These are phyloP conservation scores for Cladobotryum mycophilum DNA, from an alignment of 2,329 filamentous ascomycete species.

Conservation along the genomic window DNA sequence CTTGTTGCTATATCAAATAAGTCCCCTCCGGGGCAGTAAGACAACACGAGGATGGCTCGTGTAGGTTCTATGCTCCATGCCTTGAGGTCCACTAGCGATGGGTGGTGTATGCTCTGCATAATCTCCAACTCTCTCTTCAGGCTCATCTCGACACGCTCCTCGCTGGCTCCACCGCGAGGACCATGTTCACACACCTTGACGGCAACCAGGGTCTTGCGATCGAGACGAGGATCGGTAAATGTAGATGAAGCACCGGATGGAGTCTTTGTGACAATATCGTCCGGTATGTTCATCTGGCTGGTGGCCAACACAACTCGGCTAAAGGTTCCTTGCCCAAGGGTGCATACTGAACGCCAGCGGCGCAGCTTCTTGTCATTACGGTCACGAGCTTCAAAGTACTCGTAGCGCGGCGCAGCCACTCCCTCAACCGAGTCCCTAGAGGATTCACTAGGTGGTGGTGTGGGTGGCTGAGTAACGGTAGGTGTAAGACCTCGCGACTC, in stretches of 20 bases:
- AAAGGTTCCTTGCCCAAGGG: constrained; percentile 89
- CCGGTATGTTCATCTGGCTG: constrained; percentile 49
- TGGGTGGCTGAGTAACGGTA: constrained; percentile 58
- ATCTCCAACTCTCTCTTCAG: constrained; percentile 94
- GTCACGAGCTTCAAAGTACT: constrained; percentile 65
- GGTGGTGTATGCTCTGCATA: constrained; percentile 79
- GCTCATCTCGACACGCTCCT: constrained; percentile 87
- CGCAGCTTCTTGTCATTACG: constrained; percentile 63
- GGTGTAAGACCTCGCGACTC: constrained; percentile 67
- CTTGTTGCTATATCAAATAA: constrained; percentile 85
- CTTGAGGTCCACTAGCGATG: constrained; percentile 83
- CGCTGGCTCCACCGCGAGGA: constrained; percentile 85
- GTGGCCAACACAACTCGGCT: constrained; percentile 90
- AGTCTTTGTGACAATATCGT: constrained; percentile 8
- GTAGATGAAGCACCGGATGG: constrained; percentile 28
- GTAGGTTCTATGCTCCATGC: constrained; percentile 82
- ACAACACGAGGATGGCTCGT: constrained; percentile 77
- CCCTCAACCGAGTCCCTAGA: constrained; percentile 40
- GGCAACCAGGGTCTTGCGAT: constrained; percentile 79
- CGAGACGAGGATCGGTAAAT: constrained; percentile 25
- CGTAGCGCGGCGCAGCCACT: constrained; percentile 29
- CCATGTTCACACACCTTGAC: constrained; percentile 96
- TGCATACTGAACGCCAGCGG: constrained; percentile 71
- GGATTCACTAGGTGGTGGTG: constrained; percentile 75
- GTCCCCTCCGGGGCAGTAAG: constrained; percentile 90